Conservation (phyloP, 2,329 filamentous ascomycete genomes). For the Colletotrichum australisinense region DNA sequence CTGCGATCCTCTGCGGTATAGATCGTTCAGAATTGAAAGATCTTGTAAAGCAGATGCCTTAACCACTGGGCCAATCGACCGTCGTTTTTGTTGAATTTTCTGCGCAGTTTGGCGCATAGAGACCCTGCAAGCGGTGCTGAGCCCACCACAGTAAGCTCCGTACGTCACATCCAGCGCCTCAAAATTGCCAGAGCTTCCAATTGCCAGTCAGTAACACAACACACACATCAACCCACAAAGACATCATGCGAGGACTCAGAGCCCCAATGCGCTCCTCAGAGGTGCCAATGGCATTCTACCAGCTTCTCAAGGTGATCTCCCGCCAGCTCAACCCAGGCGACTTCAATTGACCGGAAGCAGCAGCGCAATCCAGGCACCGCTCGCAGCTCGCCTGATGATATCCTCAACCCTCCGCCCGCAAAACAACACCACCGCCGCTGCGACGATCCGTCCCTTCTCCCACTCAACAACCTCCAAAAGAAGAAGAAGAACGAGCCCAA, state of each 20-base stretch:
- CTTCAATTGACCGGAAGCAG: not conserved
- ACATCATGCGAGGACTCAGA: constrained; percentile 11
- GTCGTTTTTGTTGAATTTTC: too few species aligned
- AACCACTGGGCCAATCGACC: constrained; percentile 51
- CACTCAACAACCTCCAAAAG: constrained; percentile 44
- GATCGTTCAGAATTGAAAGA: too few species aligned
- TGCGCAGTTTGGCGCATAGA: too few species aligned
- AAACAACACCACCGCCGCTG: not conserved
- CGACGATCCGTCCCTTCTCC: constrained; percentile 43
- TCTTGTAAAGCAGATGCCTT: constrained; percentile 53
- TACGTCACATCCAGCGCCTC: not conserved
- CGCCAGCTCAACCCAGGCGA: too few species aligned
- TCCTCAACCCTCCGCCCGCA: not conserved
- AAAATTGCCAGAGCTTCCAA: constrained; percentile 8
- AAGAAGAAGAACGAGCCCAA: constrained; percentile 48
- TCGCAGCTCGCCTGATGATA: constrained; percentile 22
- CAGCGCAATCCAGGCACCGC: constrained; percentile 14
- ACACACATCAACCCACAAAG: not conserved
- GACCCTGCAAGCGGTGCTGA: too few species aligned
- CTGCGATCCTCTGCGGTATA: constrained; percentile 52
- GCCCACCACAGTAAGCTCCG: not conserved
- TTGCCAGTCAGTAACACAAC: not conserved
- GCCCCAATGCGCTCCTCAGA: constrained; percentile 13
- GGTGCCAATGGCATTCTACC: constrained; percentile 28
- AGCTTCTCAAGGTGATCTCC: constrained; percentile 12